phyloP scores from a whole-genome alignment of 495 filamentous ascomycete species.

The Trichoderma reesei region DNA sequence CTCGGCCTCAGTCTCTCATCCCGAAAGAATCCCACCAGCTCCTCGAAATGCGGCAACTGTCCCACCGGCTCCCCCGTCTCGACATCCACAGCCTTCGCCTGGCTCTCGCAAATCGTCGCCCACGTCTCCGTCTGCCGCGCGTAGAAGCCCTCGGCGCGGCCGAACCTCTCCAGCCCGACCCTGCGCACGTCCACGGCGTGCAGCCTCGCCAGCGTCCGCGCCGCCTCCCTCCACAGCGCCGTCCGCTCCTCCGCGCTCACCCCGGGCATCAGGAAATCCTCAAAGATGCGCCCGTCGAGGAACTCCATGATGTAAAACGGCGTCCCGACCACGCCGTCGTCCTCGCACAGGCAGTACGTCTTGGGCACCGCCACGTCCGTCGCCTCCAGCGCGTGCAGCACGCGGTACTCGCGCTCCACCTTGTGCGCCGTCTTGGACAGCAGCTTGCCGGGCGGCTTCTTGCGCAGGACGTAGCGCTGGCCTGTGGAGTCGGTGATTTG shows the following conservation, averaged over 20 bases:
- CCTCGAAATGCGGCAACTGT: constrained; percentile 68
- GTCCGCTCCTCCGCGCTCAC: constrained; percentile 59
- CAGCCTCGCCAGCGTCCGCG: constrained; percentile 74
- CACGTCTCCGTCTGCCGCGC: constrained; percentile 79
- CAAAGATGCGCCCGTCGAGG: constrained; percentile 83
- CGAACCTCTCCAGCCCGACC: constrained; percentile 61
- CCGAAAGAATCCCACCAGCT: constrained; percentile 69
- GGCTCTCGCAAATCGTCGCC: constrained; percentile 61
- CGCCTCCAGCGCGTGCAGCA: constrained; percentile 69
- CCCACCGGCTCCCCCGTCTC: constrained; percentile 70
- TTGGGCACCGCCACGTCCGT: constrained; percentile 83
- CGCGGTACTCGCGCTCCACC: constrained; percentile 88
- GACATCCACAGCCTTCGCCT: constrained; percentile 63
- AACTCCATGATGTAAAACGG: constrained; percentile 97
- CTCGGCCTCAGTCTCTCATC: constrained; percentile 58
- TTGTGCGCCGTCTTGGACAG: constrained; percentile 89
- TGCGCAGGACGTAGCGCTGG: constrained; percentile 71
- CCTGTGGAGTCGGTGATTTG: constrained; percentile 63
- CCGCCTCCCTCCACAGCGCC: constrained; percentile 78
- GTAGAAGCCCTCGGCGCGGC: constrained; percentile 71
- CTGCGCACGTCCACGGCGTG: constrained; percentile 60
- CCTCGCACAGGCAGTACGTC: constrained; percentile 78
- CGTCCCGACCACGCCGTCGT: constrained; percentile 68
- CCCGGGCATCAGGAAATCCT: constrained; percentile 72
- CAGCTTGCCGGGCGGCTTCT: constrained; percentile 89